Evolutionary conservation across 208 protist species (phyloP).

Genomic region (Leptomonas seymouri): DNA sequence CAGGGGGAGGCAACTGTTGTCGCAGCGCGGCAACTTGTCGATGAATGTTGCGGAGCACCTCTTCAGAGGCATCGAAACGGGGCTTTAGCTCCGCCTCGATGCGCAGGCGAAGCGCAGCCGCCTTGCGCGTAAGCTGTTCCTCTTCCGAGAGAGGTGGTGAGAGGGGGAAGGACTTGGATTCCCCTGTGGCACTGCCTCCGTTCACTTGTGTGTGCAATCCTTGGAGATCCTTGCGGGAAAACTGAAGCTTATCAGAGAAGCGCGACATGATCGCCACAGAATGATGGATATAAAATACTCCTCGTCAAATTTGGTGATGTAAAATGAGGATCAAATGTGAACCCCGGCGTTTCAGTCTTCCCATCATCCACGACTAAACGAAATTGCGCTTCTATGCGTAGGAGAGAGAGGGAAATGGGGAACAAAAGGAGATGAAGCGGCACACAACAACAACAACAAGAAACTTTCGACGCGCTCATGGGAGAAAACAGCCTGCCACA

Average conservation of each 20-base stretch:
- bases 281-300: no score
- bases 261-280: background rate
- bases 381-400: no score
- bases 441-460: background rate
- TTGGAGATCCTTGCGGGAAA: slow-evolving; percentile 11
- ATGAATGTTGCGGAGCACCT: slow-evolving; percentile 8
- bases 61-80: slow-evolving; percentile 12
- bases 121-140: slow-evolving; percentile 16
- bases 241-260: slow-evolving; percentile 25
- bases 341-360: no score
- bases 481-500: no score
- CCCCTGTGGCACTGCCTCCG: background rate
- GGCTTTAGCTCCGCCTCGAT: slow-evolving; percentile 8
- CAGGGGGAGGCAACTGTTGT: slow-evolving; percentile 12
- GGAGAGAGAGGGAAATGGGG: background rate
- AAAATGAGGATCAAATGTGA: no score
- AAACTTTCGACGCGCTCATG: background rate
- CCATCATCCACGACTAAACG: no score
- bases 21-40: slow-evolving; percentile 12
- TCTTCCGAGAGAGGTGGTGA: slow-evolving; percentile 3
- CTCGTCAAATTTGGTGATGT: no score
- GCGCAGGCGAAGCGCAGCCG: slow-evolving; percentile 8
- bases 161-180: background rate
- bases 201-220: no score
- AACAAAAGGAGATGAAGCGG: background rate